Evolutionary conservation across 345 rosid genomes (phyloP), one percentile per base, ranked within the genome.

Genomic region (Arabis hirsuta): DNA sequence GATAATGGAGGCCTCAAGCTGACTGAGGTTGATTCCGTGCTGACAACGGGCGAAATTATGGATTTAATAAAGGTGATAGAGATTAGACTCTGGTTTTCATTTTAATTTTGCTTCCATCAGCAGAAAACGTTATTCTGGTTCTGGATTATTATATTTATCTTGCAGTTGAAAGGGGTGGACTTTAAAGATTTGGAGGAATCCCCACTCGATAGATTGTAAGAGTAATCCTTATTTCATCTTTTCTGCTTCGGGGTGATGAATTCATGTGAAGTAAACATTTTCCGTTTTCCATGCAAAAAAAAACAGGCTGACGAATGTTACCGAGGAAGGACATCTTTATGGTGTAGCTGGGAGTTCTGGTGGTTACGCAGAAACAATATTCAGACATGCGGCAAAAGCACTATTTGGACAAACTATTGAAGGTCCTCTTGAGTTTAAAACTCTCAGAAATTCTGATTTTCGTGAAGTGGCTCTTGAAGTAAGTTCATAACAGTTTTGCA

Each of bases 291-390:
- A 22, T 26, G 65, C 5, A 36, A 4, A 46, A 44, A 16, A 22
- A 64, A 66, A 50, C 84, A 91, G 99, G 73, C 71, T 90, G 81
- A 81, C 93, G 63, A 95, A 91, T 84, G 83, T 95, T 13, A 79
- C 78, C 45, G 89, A 92, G 55, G 86, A 90, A 71, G 97, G 86
- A 50, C 68, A 80, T 73, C 91, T 92, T 55, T 90, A 85, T 71
- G 99, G 99, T 66, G 99, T 92, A 29, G 55, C 80, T 54, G 99
- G 99, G 67, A 75, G 96, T 71, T 95, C 99, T 36, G 98, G 99
- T 61, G 98, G 98, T 69, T 95, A 92, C 48, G 94, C 92, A 16
- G 92, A 92, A 69, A 90, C 94, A 22, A 83, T 87, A 39, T 87
- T 92, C 48, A 77, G 87, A 34, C 55, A 83, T 82, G 90, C 96